Evolutionary conservation across 2,329 filamentous ascomycete species (phyloP), one percentile per base, ranked within the genome.

Genomic region (Alternaria postmessia): DNA sequence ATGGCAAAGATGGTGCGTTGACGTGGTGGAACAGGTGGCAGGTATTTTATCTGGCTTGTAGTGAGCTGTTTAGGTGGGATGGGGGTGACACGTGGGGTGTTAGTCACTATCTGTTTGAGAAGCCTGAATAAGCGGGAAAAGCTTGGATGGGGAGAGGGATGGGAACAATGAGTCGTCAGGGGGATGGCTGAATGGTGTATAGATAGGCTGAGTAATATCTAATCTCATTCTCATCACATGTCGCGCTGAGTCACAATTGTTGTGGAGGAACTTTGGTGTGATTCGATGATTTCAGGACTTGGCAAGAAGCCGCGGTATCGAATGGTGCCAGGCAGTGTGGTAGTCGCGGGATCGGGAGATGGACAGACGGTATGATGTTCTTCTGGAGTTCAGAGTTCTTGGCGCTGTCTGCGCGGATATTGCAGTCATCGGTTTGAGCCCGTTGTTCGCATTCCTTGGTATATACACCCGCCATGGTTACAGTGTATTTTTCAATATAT

Each of bases 11-110:
- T 16, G 81, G 88, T 20, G 84, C 86, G 1, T 71, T 78, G 47
- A 87, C 83, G 54, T 91, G 88, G 89, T 91, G 86, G 73, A 85
- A 90, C 69, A 81, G 89, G 57, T 92, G 89, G 89, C 87, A 91
- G 78, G 86, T 91, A 34, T 92, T 91, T 66, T 90, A 90, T 73
- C 82, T 91, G 83, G 89, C 88, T 28, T 91, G 89, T 76, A 87
- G 88, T 44, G 88, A 91, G 78, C 74, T 91, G 62, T 91, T 91
- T 75, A 86, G 85, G 41, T 89, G 86, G 73, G 83, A 87, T 38
- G 86, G 85, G 14, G 88, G 88, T 9, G 88, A 91, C 69, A 86
- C 83, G 5, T 91, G 89, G 88, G 89, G 88, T 4, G 87, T 91
- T 2, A 83, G 83, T 46, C 88, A 91, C 77, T 88, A 88, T 70